Evolutionary conservation across 345 rosid genomes (phyloP).

Genomic region (Eucalyptus pumila): DNA sequence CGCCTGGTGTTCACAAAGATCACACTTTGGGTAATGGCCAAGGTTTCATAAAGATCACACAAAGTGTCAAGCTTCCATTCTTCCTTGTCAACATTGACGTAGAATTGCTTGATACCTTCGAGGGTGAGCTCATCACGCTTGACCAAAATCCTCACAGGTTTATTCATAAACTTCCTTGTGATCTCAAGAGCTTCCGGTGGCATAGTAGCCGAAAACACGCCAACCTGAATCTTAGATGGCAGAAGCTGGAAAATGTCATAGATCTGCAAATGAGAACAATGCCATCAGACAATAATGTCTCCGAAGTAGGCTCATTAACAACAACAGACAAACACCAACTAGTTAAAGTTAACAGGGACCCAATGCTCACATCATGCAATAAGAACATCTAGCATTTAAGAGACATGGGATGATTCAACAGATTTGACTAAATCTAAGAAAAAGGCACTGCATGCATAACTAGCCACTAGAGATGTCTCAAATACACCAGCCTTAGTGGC

Average conservation of each 20-base stretch:
- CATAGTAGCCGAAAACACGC: conserved; percentile 96
- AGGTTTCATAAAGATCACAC: conserved; percentile 78
- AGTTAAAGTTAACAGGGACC: background rate
- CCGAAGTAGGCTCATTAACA: background rate
- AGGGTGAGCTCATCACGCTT: conserved; percentile 90
- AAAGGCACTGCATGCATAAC: background rate
- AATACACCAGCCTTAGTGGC: background rate
- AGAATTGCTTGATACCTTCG: conserved; percentile 85
- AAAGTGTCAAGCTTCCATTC: conserved; percentile 88
- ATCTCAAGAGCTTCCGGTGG: conserved; percentile 93
- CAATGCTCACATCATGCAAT: background rate
- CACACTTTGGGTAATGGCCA: conserved; percentile 88
- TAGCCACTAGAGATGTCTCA: background rate
- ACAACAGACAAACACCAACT: background rate
- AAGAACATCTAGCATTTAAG: background rate
- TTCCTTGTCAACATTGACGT: conserved; percentile 77
- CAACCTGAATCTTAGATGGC: conserved; percentile 73
- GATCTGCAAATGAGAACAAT: conserved; percentile 27
- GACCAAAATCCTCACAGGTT: conserved; percentile 81
- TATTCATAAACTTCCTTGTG: conserved; percentile 88
- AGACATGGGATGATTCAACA: background rate
- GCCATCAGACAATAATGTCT: background rate
- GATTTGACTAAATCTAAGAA: background rate
- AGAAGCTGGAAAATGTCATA: conserved; percentile 86
- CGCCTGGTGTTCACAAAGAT: conserved; percentile 90